Percentiles rank a stretch among this genome's conserved stretches.
phyloP scores from a whole-genome alignment of 2,329 filamentous ascomycete genomes.

The Ceratocystis papillata region DNA sequence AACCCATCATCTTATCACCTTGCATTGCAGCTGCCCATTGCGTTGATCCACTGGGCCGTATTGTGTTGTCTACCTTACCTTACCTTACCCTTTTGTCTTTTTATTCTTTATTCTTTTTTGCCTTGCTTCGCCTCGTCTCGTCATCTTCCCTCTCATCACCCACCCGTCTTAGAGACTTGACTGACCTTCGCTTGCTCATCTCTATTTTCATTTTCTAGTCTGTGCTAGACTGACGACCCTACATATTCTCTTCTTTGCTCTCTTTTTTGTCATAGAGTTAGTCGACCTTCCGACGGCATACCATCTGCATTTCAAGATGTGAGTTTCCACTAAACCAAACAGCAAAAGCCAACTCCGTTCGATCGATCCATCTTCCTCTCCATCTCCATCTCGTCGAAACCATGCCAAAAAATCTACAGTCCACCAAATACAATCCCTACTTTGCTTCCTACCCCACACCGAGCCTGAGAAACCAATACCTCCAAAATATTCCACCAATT shows the following conservation, averaged over 20 bases:
- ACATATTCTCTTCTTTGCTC: not conserved
- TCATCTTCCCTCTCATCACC: not conserved
- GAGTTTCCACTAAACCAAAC: not conserved
- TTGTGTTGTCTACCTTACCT: not conserved
- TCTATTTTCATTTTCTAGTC: not conserved
- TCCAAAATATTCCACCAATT: not conserved
- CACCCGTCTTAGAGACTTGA: not conserved
- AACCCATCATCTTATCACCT: constrained; percentile 20
- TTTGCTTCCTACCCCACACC: not conserved
- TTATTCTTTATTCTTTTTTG: not conserved
- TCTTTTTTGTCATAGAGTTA: constrained; percentile 1
- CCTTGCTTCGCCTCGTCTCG: constrained; percentile 1
- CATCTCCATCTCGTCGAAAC: not conserved
- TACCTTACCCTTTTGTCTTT: not conserved
- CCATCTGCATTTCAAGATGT: constrained; percentile 8
- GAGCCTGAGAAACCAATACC: not conserved
- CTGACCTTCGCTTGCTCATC: not conserved
- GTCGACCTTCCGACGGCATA: not conserved
- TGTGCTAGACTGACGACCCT: not conserved
- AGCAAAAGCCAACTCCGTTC: not conserved
- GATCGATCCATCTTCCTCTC: constrained; percentile 9
- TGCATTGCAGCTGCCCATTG: constrained; percentile 22
- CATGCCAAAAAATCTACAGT: not conserved
- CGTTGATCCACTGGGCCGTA: constrained; percentile 13
- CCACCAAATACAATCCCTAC: not conserved